Percentiles rank a stretch among this genome's conserved stretches.
These are phyloP conservation scores for Dicorynia guianensis DNA, from an alignment of 306 rosid genomes.

Conservation along the genomic window DNA sequence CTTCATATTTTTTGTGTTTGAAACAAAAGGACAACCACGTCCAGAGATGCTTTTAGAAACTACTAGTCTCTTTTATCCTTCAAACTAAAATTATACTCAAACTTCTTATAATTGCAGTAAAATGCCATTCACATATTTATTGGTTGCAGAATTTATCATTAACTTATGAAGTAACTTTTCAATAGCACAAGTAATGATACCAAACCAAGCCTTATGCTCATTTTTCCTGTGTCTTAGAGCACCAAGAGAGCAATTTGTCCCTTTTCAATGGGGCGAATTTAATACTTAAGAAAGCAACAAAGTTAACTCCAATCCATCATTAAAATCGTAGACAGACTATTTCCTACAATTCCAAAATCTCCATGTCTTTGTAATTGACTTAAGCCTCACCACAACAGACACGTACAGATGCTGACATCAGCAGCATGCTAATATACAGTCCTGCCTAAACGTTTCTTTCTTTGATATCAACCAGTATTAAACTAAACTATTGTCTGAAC, in stretches of 20 bases:
- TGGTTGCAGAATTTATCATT: too few relatives aligned
- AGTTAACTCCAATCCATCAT: not conserved
- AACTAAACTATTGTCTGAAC: slow-evolving; percentile 1
- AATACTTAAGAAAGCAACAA: not conserved
- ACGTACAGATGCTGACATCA: not conserved
- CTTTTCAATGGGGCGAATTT: not conserved
- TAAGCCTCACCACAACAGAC: not conserved
- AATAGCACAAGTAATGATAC: too few relatives aligned
- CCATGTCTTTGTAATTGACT: not conserved
- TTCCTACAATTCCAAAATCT: not conserved
- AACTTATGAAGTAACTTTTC: too few relatives aligned
- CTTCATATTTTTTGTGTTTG: too few relatives aligned
- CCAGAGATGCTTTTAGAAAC: too few relatives aligned
- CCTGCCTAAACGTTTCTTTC: not conserved
- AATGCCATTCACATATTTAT: too few relatives aligned
- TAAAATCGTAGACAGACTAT: not conserved
- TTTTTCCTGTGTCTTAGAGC: not conserved
- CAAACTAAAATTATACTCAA: too few relatives aligned
- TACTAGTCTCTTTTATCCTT: too few relatives aligned
- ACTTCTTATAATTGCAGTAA: too few relatives aligned
- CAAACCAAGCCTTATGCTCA: not conserved
- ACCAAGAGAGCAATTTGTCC: not conserved
- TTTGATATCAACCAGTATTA: not conserved
- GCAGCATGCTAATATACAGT: not conserved
- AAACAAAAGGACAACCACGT: too few relatives aligned